Conservation (phyloP, 1,284 basidiomycete genomes). For the Naganishia sp. region DNA sequence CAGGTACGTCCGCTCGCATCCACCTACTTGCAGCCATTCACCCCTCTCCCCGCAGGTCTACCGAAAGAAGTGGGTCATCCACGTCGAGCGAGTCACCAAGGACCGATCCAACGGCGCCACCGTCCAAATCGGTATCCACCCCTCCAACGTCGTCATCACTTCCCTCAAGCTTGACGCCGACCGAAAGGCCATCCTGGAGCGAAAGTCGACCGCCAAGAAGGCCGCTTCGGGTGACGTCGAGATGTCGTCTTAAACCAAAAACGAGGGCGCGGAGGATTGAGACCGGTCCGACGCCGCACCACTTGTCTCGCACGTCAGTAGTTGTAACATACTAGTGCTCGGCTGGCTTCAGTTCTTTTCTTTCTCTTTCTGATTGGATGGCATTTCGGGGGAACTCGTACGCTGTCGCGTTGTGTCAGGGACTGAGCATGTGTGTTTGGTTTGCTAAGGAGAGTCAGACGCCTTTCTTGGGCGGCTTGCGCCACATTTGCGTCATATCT, state of each 20-base stretch:
- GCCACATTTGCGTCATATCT: too few species aligned
- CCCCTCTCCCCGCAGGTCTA: conserved; percentile 67
- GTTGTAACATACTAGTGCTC: conserved; percentile 30
- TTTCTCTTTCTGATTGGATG: conserved; percentile 26
- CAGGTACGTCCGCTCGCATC: conserved; percentile 58
- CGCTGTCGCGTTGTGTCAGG: too few species aligned
- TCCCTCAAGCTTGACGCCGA: conserved; percentile 69
- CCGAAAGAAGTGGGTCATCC: conserved; percentile 99
- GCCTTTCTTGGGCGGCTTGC: too few species aligned
- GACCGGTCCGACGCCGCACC: conserved; percentile 3
- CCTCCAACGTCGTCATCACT: conserved; percentile 95
- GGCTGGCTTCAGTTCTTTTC: conserved; percentile 24
- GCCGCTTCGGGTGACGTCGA: conserved; percentile 48
- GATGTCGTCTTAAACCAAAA: conserved; percentile 39
- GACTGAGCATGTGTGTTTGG: too few species aligned
- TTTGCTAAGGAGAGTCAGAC: too few species aligned
- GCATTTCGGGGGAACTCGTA: conserved; percentile 15
- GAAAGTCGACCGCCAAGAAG: conserved; percentile 53
- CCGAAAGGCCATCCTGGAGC: conserved; percentile 56
- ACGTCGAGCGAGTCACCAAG: conserved; percentile 95
- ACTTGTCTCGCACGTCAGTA: conserved; percentile 28
- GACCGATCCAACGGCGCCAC: conserved; percentile 98
- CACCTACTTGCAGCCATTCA: neutral
- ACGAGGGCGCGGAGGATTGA: neutral
- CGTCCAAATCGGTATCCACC: conserved; percentile 90